Evolutionary conservation across 2,329 filamentous ascomycete species (phyloP).

Genomic region (Diaporthe humulicola): DNA sequence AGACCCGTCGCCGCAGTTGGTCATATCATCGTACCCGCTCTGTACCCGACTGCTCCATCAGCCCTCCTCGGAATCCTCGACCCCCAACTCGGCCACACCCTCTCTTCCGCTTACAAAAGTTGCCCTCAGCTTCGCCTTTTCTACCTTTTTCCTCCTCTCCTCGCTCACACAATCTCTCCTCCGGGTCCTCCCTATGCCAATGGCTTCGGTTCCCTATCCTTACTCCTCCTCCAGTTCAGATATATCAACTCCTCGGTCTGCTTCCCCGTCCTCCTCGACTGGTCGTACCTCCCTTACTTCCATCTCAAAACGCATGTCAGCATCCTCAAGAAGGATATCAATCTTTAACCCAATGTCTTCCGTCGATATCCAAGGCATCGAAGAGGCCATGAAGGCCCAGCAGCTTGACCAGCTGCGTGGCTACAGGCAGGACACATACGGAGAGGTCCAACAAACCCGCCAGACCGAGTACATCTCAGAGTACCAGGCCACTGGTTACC

Average conservation of each 20-base stretch:
- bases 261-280: slow-evolving; percentile 64
- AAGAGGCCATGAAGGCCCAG: slow-evolving; percentile 72
- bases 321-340: slow-evolving; percentile 64
- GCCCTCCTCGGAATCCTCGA: slow-evolving; percentile 33
- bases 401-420: slow-evolving; percentile 72
- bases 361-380: slow-evolving; percentile 68
- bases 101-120: slow-evolving; percentile 29
- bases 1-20: slow-evolving; percentile 38
- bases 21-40: slow-evolving; percentile 35
- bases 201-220: slow-evolving; percentile 61
- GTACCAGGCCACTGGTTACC: slow-evolving; percentile 68
- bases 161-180: slow-evolving; percentile 41
- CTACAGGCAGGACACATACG: slow-evolving; percentile 69
- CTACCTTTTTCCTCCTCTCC: slow-evolving; percentile 34
- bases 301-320: slow-evolving; percentile 64
- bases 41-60: slow-evolving; percentile 28
- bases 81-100: slow-evolving; percentile 15
- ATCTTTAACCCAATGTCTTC: slow-evolving; percentile 68
- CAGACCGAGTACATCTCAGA: slow-evolving; percentile 64
- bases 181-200: slow-evolving; percentile 50
- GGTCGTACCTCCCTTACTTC: slow-evolving; percentile 64
- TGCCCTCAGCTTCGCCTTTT: slow-evolving; percentile 34
- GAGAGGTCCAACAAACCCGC: slow-evolving; percentile 66
- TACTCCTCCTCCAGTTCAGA: slow-evolving; percentile 61
- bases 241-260: slow-evolving; percentile 67